These are phyloP conservation scores for Penicillium brevicompactum DNA, from an alignment of 2,329 filamentous ascomycete genomes.

Conservation along the genomic window DNA sequence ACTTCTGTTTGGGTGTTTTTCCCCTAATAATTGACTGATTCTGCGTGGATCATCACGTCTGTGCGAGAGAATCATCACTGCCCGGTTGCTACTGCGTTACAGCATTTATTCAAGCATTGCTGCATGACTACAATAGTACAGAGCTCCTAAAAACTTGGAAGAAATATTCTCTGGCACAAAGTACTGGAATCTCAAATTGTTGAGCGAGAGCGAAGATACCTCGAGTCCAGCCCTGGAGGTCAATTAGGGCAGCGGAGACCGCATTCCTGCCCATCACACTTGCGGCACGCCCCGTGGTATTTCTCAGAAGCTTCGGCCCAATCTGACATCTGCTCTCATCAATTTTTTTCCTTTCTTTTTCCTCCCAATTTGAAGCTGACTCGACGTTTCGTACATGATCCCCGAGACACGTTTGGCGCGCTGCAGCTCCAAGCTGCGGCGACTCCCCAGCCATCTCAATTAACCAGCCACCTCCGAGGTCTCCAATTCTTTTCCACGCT, in stretches of 20 bases:
- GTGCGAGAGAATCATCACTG: too few species aligned
- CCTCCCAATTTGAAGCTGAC: too few species aligned
- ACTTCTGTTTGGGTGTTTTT: too few species aligned
- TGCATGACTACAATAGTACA: too few species aligned
- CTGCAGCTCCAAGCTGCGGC: slow-evolving; percentile 25
- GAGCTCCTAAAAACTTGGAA: too few species aligned
- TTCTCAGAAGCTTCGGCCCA: not conserved
- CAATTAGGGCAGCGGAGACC: not conserved
- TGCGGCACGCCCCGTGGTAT: not conserved
- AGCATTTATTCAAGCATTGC: too few species aligned
- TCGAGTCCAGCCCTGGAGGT: too few species aligned
- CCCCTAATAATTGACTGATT: too few species aligned
- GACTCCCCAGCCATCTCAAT: slow-evolving; percentile 44
- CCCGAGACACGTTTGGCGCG: slow-evolving; percentile 24
- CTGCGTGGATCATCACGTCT: too few species aligned
- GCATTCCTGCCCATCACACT: not conserved
- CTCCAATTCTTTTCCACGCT: slow-evolving; percentile 17
- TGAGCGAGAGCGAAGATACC: not conserved
- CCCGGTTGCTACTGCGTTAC: too few species aligned
- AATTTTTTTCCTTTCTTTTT: not conserved
- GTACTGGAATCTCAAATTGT: not conserved
- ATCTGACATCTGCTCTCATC: not conserved
- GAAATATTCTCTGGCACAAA: not conserved
- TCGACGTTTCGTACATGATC: slow-evolving; percentile 9
- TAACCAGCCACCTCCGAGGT: slow-evolving; percentile 37